Conservation (phyloP, 2,329 filamentous ascomycete species). For the Fusarium sp. region DNA sequence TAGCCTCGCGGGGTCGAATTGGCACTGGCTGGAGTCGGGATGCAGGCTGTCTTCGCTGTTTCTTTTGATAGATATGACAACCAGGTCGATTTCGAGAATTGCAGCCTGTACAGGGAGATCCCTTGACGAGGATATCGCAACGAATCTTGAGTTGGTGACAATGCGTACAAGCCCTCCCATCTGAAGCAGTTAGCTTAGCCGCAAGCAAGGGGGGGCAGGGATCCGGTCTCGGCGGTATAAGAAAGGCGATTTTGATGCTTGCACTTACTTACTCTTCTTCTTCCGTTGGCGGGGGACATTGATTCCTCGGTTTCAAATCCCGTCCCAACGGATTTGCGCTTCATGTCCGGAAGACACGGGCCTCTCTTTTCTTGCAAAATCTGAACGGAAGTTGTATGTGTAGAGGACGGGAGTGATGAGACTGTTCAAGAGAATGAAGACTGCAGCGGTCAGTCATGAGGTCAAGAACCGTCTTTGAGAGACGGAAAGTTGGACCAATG, state of each 20-base stretch:
- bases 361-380: background rate
- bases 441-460: background rate
- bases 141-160: constrained; percentile 65
- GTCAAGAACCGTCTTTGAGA: background rate
- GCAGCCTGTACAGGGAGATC: constrained; percentile 63
- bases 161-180: constrained; percentile 58
- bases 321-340: background rate
- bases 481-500: background rate
- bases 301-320: background rate
- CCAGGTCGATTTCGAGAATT: constrained; percentile 54
- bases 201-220: background rate
- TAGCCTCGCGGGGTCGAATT: constrained; percentile 36
- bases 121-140: constrained; percentile 62
- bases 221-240: background rate
- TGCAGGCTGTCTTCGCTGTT: constrained; percentile 44
- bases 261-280: background rate
- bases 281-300: background rate
- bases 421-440: background rate
- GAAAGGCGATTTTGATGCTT: background rate
- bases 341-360: background rate
- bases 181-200: constrained; percentile 30
- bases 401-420: background rate
- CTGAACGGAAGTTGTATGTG: background rate
- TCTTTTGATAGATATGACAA: constrained; percentile 63
- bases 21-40: constrained; percentile 16